These are phyloP conservation scores for Ophiobolus disseminans DNA, from an alignment of 2,329 filamentous ascomycete species.

Conservation along the genomic window DNA sequence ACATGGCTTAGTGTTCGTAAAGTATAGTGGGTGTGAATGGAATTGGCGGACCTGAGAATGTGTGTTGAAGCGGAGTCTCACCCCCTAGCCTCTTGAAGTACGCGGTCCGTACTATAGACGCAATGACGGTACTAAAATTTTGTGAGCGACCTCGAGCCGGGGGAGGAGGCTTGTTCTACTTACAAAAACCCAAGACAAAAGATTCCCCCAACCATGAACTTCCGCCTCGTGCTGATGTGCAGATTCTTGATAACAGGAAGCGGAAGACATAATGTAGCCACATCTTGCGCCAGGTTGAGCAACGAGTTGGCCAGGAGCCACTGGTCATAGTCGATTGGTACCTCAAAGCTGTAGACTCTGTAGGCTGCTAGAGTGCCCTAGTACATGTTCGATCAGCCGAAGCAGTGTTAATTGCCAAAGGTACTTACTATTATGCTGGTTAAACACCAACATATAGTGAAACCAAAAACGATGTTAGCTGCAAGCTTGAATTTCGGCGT, in stretches of 20 bases:
- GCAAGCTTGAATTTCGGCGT: not conserved
- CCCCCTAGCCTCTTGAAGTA: no score
- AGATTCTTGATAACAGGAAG: not conserved
- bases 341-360: no score
- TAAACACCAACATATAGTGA: no score
- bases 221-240: not conserved
- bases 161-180: no score
- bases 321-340: not conserved
- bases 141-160: no score
- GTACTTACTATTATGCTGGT: not conserved
- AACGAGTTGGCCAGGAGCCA: not conserved
- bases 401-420: not conserved
- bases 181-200: not conserved
- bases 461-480: no score
- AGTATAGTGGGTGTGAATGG: no score
- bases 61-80: no score
- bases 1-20: no score
- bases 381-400: no score
- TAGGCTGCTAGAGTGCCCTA: no score
- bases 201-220: not conserved
- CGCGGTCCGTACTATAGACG: not conserved
- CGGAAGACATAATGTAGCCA: not conserved
- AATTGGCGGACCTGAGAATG: not conserved
- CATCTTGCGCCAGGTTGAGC: constrained; percentile 1
- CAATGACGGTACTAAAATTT: no score